Conservation (phyloP, 768 basidiomycete genomes). For the Mycena polygramma region DNA sequence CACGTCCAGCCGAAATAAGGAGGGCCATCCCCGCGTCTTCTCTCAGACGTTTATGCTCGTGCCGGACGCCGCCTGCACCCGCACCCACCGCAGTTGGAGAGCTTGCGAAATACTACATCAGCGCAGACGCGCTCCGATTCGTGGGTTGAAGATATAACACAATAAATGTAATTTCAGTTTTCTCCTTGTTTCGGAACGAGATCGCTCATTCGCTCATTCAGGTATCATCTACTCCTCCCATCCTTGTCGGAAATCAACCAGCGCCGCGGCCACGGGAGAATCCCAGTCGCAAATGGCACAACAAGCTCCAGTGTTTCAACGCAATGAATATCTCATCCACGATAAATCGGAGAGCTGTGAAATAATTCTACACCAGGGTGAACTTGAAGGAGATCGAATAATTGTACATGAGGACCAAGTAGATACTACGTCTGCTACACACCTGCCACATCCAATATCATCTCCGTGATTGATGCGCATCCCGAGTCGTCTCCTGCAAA, state of each 20-base stretch:
- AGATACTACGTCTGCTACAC: background rate
- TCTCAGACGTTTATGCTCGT: slow-evolving; percentile 90
- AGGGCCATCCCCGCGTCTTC: slow-evolving; percentile 88
- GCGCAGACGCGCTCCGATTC: slow-evolving; percentile 84
- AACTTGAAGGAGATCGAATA: background rate
- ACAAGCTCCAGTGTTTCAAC: background rate
- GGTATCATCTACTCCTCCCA: background rate
- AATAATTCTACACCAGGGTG: slow-evolving; percentile 8
- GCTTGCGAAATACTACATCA: slow-evolving; percentile 86
- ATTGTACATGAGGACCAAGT: slow-evolving; percentile 11
- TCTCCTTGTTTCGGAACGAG: background rate
- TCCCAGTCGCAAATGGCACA: slow-evolving; percentile 1
- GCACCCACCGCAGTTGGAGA: slow-evolving; percentile 72
- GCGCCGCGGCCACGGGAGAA: slow-evolving; percentile 11
- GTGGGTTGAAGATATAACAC: slow-evolving; percentile 65
- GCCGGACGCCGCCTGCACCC: slow-evolving; percentile 76
- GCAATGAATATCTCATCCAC: background rate
- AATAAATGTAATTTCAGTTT: slow-evolving; percentile 15
- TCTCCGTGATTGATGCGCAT: background rate
- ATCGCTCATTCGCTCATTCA: slow-evolving; percentile 20
- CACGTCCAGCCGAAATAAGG: slow-evolving; percentile 65
- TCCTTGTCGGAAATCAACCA: slow-evolving; percentile 20
- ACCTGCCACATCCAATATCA: background rate
- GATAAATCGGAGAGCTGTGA: background rate
- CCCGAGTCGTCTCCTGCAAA: background rate